phyloP scores from a whole-genome alignment of 371 early-diverging fungal genomes.

The Gilbertella persicaria region DNA sequence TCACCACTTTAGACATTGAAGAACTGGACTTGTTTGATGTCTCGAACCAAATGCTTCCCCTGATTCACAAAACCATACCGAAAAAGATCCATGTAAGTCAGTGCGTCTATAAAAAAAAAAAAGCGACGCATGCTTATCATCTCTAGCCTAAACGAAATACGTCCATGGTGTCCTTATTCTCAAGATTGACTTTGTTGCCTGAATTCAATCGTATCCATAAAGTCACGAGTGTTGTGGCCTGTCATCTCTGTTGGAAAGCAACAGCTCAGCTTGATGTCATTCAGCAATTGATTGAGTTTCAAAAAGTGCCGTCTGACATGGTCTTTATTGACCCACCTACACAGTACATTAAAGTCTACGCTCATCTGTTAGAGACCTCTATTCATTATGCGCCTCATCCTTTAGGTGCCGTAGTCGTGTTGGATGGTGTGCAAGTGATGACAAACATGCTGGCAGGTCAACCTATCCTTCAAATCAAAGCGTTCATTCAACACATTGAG shows the following conservation, averaged over 20 bases:
- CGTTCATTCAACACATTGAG: constrained; percentile 39
- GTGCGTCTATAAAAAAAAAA: neutral
- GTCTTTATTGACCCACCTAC: constrained; percentile 50
- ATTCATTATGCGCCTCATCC: constrained; percentile 64
- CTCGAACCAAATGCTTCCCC: constrained; percentile 24
- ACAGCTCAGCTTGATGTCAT: constrained; percentile 38
- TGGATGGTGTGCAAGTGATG: constrained; percentile 60
- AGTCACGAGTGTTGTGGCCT: constrained; percentile 50
- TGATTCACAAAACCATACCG: constrained; percentile 53
- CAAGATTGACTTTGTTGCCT: constrained; percentile 40
- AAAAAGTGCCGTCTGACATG: constrained; percentile 50
- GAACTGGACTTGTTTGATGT: constrained; percentile 50
- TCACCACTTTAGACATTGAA: constrained; percentile 59
- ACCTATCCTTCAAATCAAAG: constrained; percentile 46
- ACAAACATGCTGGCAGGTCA: constrained; percentile 55
- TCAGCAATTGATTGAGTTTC: constrained; percentile 46
- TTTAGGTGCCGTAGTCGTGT: constrained; percentile 42
- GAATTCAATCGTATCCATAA: constrained; percentile 52
- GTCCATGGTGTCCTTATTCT: constrained; percentile 57
- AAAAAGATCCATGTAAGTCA: constrained; percentile 51
- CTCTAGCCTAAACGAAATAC: constrained; percentile 35
- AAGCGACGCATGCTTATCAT: neutral
- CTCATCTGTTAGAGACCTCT: constrained; percentile 47
- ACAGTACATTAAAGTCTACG: constrained; percentile 51
- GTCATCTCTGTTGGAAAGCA: constrained; percentile 53